A percentile compares a stretch with the other conserved stretches of the same genome.
phyloP scores from a whole-genome alignment of 805 yeast genomes.

The Zygotorulaspora sp. region DNA sequence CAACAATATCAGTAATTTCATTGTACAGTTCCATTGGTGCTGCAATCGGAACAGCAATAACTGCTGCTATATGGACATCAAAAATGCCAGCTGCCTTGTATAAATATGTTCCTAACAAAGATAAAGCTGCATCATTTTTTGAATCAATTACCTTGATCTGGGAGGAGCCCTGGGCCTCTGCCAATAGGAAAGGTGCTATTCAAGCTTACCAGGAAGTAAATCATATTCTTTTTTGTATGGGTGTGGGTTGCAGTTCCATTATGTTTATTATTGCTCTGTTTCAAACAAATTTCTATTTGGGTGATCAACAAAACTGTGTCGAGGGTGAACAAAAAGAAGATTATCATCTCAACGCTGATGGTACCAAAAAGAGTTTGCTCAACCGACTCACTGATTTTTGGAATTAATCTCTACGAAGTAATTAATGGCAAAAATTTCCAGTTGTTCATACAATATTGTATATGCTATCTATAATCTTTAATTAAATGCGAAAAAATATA shows the following conservation, averaged over 20 bases:
- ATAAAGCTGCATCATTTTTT: conserved; percentile 22
- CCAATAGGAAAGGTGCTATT: conserved; percentile 34
- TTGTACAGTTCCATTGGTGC: conserved; percentile 38
- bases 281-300: conserved; percentile 37
- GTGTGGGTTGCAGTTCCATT: conserved; percentile 32
- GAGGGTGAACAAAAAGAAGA: conserved; percentile 24
- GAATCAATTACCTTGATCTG: conserved; percentile 26
- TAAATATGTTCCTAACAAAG: conserved; percentile 31
- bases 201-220: conserved; percentile 32
- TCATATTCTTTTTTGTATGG: conserved; percentile 31
- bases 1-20: conserved; percentile 36
- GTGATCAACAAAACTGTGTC: conserved; percentile 37
- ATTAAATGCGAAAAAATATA: too few relatives aligned
- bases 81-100: conserved; percentile 34
- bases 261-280: conserved; percentile 33
- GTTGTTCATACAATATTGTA: too few relatives aligned
- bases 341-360: conserved; percentile 14
- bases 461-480: too few relatives aligned
- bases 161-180: conserved; percentile 27
- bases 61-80: conserved; percentile 38
- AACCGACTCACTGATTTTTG: conserved; percentile 19
- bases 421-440: too few relatives aligned
- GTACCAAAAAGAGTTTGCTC: conserved; percentile 13
- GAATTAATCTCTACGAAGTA: conserved; percentile 13
- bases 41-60: conserved; percentile 40